A percentile compares a stretch with the other conserved stretches of the same genome.
phyloP scores from a whole-genome alignment of 495 filamentous ascomycete genomes.

The Penicillium crystallinum region DNA sequence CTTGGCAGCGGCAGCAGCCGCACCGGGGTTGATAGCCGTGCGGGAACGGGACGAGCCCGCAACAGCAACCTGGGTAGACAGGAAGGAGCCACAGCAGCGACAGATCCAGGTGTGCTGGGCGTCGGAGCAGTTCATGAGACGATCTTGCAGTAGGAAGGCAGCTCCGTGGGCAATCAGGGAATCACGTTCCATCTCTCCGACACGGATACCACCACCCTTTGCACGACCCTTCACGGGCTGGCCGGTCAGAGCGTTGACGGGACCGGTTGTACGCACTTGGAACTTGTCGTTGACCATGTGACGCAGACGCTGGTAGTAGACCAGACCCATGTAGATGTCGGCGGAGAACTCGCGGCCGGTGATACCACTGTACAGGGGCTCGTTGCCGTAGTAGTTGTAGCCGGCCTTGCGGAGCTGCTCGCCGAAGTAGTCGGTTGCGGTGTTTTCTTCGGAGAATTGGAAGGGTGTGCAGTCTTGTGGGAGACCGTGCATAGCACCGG shows the following conservation, averaged over 20 bases:
- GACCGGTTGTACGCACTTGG: slow-evolving; percentile 94
- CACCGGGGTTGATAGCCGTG: slow-evolving; percentile 24
- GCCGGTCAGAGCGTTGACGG: slow-evolving; percentile 79
- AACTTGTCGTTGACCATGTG: slow-evolving; percentile 99
- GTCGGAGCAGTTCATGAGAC: slow-evolving; percentile 94
- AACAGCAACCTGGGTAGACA: slow-evolving; percentile 73
- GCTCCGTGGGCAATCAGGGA: slow-evolving; percentile 90
- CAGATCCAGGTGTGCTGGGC: slow-evolving; percentile 85
- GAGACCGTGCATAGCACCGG: slow-evolving; percentile 87
- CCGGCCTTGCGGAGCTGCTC: slow-evolving; percentile 89
- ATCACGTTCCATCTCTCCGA: slow-evolving; percentile 98
- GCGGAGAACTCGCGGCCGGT: slow-evolving; percentile 90
- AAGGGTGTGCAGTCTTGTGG: slow-evolving; percentile 95
- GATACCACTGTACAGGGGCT: slow-evolving; percentile 95
- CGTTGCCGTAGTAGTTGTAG: slow-evolving; percentile 97
- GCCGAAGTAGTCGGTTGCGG: slow-evolving; percentile 91
- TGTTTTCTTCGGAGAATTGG: slow-evolving; percentile 86
- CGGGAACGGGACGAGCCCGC: slow-evolving; percentile 29
- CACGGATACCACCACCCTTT: slow-evolving; percentile 95
- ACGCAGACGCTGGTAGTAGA: slow-evolving; percentile 94
- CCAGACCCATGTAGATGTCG: slow-evolving; percentile 94
- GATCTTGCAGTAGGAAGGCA: slow-evolving; percentile 90
- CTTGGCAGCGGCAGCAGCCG: slow-evolving; percentile 30
- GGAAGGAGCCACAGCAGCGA: slow-evolving; percentile 77
- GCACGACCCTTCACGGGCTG: slow-evolving; percentile 96